Base-by-base conservation (phyloP, 768 basidiomycete genomes). In the Phlebiopsis gigantea region DNA sequence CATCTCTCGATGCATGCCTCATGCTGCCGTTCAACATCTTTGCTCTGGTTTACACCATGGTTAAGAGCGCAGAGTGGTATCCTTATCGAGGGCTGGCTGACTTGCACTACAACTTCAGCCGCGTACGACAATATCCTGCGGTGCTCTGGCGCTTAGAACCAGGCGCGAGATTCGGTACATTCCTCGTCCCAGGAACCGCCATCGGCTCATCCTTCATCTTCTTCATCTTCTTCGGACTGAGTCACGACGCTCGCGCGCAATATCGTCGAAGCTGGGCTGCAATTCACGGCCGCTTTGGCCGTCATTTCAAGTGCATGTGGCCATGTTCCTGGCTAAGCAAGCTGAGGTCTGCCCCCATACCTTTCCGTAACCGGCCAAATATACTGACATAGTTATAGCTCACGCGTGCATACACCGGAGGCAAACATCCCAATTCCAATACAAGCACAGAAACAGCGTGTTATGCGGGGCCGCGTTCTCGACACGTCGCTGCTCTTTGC, bases 211-310 rank as follows among this genome's bases (percentile, higher is more conserved):
- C 72, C 1, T 61, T 83, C 12, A 26, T 77, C 6, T 81, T 84
- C 68, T 84, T 85, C 62, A 62, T 69, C 5, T 81, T 84, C 74
- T 84, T 85, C 61, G 82, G 81, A 1, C 75, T 83, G 48, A 77
- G 76, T 5, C 73, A 76, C 29, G 81, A 83, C 61, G 79, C 79
- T 1, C 71, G 71, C 55, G 72, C 65, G 46, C 70, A 78, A 50
- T 84, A 81, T 62, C 45, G 51, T 29, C 29, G n/a, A 19, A 34
- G 7, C 14, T 34, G 31, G 31, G 31, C 31, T 14, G 31, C 14
- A 6, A 14, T 34, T 34, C 31, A 14, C 14, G 31, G 31, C 6
- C 14, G 31, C 7, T 6, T 34, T 34, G 7, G 31, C 14, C 31
- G 31, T 6, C 31, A 34, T 14, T 7, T 34, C 6, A 34, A 7